A percentile compares a stretch with the other conserved stretches of the same genome.
These are phyloP conservation scores for Blakeslea trispora DNA, from an alignment of 371 early-diverging fungal genomes.

Conservation along the genomic window DNA sequence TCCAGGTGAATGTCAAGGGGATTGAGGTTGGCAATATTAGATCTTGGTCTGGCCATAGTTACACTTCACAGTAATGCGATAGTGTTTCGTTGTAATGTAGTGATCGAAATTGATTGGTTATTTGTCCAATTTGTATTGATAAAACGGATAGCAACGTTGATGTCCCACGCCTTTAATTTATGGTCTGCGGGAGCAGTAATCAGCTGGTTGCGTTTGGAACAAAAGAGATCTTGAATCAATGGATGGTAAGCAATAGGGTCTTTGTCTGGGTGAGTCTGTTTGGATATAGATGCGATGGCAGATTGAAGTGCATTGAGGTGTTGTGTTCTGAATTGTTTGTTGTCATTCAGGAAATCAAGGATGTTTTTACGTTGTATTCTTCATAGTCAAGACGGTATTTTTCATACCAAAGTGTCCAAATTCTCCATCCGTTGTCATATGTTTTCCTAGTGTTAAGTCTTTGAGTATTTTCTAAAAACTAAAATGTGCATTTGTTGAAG, in stretches of 20 bases:
- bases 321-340: not conserved
- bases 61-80: not conserved
- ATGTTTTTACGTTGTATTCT: not conserved
- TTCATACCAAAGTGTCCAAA: not conserved
- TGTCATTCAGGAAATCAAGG: not conserved
- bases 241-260: too few species aligned
- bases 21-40: not conserved
- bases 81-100: not conserved
- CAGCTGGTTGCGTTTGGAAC: too few species aligned
- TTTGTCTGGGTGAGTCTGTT: not conserved
- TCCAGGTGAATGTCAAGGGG: too few species aligned
- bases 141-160: not conserved
- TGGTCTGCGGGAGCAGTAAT: too few species aligned
- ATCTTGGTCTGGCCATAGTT: not conserved
- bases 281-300: constrained; percentile 5
- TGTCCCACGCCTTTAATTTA: not conserved
- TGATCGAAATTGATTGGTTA: not conserved
- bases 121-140: not conserved
- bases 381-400: not conserved
- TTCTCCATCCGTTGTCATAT: constrained; percentile 2
- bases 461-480: too few species aligned
- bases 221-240: too few species aligned
- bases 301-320: constrained; percentile 1
- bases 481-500: too few species aligned
- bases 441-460: too few species aligned